Evolutionary conservation across 352 stramenopile genomes (phyloP), one percentile per base, ranked within the genome.

Genomic region (Globisporangium canariense): DNA sequence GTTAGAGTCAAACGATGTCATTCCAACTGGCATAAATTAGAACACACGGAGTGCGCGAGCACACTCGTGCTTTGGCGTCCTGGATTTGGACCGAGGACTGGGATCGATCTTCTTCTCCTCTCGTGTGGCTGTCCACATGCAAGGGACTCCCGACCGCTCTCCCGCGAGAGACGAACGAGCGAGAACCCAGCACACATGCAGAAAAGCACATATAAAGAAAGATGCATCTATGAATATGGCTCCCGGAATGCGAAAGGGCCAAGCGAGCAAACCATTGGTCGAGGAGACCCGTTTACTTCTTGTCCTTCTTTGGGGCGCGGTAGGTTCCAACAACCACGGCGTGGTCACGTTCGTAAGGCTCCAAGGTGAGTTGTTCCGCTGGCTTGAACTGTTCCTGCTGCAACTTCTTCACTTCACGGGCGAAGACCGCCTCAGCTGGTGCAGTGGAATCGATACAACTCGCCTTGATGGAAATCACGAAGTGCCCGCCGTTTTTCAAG

Each of bases 391-490:
- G 96, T 78, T 99, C 96, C 70, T 93, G 82, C 78, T 99, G 95
- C 62, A 99, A 85, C 82, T 99, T 99, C 80, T 97, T 97, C 53
- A 99, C 96, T 83, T 98, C 94, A 72, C 88, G 78, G 55, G 93
- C 92, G 74, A 99, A 99, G 0, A 99, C 97, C 18, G 97, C 97
- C 83, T 99, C 98, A 65, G 98, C 91, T 62, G 96, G 82, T 45
- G 97, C 97, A 50, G 98, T 99, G 32, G 95, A 99, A 87, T 99
- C 97, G 76, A 99, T 99, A 82, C 97, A 99, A 77, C 84, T 98
- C 58, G 98, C 98, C 88, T 99, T 99, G 87, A 99, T 99, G 50
- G 97, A 98, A 76, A 99, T 99, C 11, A 99, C 96, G 58, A 98
- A 98, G 88, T 99, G 97, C 65, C 98, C 98, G 65, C 97, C 97